Base-by-base conservation (phyloP, 2,329 filamentous ascomycete genomes). In the Escovopsis sp. region DNA sequence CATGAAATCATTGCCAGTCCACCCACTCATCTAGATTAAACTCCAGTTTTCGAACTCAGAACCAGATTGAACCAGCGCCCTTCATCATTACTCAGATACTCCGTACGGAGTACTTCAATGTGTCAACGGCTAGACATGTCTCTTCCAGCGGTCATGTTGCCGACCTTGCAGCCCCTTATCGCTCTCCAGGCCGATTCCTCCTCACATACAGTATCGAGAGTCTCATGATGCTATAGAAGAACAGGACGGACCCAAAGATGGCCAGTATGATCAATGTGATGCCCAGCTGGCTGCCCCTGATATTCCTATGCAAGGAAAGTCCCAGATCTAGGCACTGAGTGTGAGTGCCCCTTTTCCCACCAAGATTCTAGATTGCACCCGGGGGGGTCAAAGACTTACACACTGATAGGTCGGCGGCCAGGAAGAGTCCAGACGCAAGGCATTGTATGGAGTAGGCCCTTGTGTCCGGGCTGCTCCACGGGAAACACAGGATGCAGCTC, bases 261-360 rank as follows among this genome's bases (percentile, higher is more conserved):
- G 93, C 80, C 49, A 88, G 69, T 42, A 94, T 70, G 44, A 94
- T 80, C 46, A 94, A 71, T 42, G 93, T 68, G 45, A 93, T 75
- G 53, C 86, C 83, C 54, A 93, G 80, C 59, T 86, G 82, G 57
- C 75, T 75, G 36, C 73, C 74, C 40, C 73, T 66, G 46, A 77
- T 68, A 35, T 73, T 73, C 47, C 75, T 69, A 3, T 80, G 80
- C 37, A 87, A 67, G 18, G 78, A 74, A 37, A 94, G 72, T 5
- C 75, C 75, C 49, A 93, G 72, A 57, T 91, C 85, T 91, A 40
- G 42, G 36, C 18, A 12, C 23, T 33, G 6, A 39, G 12, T n/a
- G 34, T 18, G 4, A 8, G 2, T 15, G 2, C 10, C 34, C 38
- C 37, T 8, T 4, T 38, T 39, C 18, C 33, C 18, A 40, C 12